Percentiles rank a stretch among this genome's conserved stretches.
These are phyloP conservation scores for Trichoderma hamatum DNA, from an alignment of 2,329 filamentous ascomycete species.

Conservation along the genomic window DNA sequence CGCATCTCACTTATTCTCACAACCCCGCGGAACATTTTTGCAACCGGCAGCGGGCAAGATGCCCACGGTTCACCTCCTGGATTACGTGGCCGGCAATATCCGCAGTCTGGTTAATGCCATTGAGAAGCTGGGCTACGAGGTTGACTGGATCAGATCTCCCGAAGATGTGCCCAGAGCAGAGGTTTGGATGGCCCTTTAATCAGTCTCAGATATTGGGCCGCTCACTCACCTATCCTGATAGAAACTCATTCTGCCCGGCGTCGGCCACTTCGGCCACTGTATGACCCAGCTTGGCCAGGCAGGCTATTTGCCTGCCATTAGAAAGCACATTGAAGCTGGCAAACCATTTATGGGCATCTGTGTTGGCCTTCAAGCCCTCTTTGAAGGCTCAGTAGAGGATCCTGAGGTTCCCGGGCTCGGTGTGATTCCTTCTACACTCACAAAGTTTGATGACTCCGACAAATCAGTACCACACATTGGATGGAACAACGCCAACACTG, in stretches of 20 bases:
- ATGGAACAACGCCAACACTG: constrained; percentile 87
- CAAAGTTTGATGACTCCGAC: constrained; percentile 72
- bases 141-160: constrained; percentile 88
- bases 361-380: constrained; percentile 89
- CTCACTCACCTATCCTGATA: constrained; percentile 42
- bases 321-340: constrained; percentile 79
- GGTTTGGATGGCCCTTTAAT: constrained; percentile 48
- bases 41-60: constrained; percentile 49
- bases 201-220: background rate
- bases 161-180: constrained; percentile 84
- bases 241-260: constrained; percentile 93
- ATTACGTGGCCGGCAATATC: constrained; percentile 97
- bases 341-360: constrained; percentile 99
- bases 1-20: constrained; percentile 11
- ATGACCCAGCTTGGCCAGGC: constrained; percentile 79
- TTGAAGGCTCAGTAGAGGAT: constrained; percentile 82
- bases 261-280: constrained; percentile 98
- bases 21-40: constrained; percentile 6
- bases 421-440: constrained; percentile 70
- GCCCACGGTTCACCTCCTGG: constrained; percentile 75
- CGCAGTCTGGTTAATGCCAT: constrained; percentile 96
- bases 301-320: constrained; percentile 82
- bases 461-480: constrained; percentile 99
- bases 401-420: constrained; percentile 72
- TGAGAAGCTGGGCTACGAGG: constrained; percentile 89